A percentile compares a stretch with the other conserved stretches of the same genome.
phyloP scores from a whole-genome alignment of 176 grass and related monocot species.

The Thinopyrum elongatum region DNA sequence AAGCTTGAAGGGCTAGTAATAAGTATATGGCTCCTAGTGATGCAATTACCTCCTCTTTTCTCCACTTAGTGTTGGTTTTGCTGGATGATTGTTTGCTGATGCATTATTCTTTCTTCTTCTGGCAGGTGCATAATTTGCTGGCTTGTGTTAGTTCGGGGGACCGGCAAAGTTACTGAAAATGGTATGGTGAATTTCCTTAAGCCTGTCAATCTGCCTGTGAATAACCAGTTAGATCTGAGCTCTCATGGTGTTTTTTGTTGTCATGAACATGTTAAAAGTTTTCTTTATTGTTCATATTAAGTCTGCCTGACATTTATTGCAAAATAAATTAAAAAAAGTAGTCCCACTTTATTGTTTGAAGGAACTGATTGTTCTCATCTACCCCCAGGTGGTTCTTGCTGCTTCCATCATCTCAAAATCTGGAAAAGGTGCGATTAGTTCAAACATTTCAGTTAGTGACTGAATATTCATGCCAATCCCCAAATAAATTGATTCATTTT shows the following conservation, averaged over 20 bases:
- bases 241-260: neutral
- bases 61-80: neutral
- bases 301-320: neutral
- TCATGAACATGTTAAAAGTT: neutral
- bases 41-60: neutral
- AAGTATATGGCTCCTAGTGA: neutral
- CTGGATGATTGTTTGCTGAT: neutral
- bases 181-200: constrained; percentile 13
- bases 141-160: neutral
- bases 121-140: constrained; percentile 7
- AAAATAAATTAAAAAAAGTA: neutral
- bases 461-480: neutral
- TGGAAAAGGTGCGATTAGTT: constrained; percentile 57
- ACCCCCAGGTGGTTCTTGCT: constrained; percentile 72
- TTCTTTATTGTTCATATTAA: neutral
- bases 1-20: neutral
- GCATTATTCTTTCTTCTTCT: neutral
- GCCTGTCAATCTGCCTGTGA: neutral
- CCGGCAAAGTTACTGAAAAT: constrained; percentile 22
- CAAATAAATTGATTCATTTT: neutral
- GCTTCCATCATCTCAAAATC: constrained; percentile 76
- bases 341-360: neutral
- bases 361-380: constrained; percentile 9
- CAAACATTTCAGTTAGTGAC: constrained; percentile 12
- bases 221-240: neutral